Conservation (phyloP, 139 green algal species). For the Chlorella ohadii region DNA sequence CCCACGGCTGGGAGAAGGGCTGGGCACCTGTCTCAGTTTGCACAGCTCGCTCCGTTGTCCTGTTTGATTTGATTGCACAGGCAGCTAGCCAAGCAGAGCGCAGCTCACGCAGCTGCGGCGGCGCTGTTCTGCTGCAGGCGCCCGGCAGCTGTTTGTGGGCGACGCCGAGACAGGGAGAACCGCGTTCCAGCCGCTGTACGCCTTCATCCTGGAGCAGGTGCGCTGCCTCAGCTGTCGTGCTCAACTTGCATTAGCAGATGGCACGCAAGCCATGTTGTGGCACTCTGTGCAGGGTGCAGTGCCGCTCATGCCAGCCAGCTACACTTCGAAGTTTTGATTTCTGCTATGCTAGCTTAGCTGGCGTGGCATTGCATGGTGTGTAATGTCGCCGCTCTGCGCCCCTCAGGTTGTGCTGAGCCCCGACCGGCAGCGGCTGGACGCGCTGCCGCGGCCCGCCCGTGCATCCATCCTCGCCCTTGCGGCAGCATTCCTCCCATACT, state of each 20-base stretch:
- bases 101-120: neutral
- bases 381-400: too few species aligned
- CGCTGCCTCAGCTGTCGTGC: neutral
- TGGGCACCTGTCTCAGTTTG: too few species aligned
- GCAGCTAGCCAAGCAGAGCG: neutral
- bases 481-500: slow-evolving; percentile 78
- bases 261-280: too few species aligned
- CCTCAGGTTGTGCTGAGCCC: slow-evolving; percentile 40
- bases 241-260: too few species aligned
- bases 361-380: too few species aligned
- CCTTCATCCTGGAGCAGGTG: slow-evolving; percentile 51
- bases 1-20: too few species aligned
- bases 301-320: too few species aligned
- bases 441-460: slow-evolving; percentile 54
- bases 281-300: too few species aligned
- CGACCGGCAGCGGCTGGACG: slow-evolving; percentile 40
- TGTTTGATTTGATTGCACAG: neutral
- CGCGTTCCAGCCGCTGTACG: slow-evolving; percentile 75
- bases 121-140: slow-evolving; percentile 33
- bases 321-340: too few species aligned
- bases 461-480: slow-evolving; percentile 57
- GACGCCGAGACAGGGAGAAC: slow-evolving; percentile 69
- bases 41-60: neutral
- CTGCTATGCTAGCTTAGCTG: too few species aligned
- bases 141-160: slow-evolving; percentile 80